These are phyloP conservation scores for Paxillus involutus DNA, from an alignment of 768 basidiomycete genomes.

Conservation along the genomic window DNA sequence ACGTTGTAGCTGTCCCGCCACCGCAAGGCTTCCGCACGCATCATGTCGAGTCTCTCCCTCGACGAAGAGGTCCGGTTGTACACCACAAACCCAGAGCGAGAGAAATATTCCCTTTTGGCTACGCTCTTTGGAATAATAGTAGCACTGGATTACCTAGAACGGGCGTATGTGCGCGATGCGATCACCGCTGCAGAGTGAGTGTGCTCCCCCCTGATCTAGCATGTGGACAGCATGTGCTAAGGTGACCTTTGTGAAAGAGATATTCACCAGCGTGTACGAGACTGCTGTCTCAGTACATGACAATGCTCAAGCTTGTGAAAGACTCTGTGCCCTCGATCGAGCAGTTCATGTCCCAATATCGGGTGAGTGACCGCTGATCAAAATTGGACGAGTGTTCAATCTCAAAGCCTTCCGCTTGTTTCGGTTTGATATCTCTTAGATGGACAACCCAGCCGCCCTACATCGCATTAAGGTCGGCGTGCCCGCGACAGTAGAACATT, in stretches of 20 bases:
- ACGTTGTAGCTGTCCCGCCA: too few species aligned
- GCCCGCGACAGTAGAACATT: slow-evolving; percentile 95
- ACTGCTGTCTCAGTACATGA: slow-evolving; percentile 96
- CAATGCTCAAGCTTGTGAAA: slow-evolving; percentile 93
- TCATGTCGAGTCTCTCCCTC: slow-evolving; percentile 52
- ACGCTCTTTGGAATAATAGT: slow-evolving; percentile 93
- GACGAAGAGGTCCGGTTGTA: slow-evolving; percentile 94
- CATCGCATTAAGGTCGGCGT: slow-evolving; percentile 91
- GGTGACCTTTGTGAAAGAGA: slow-evolving; percentile 46
- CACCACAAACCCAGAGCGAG: slow-evolving; percentile 84
- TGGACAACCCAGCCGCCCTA: slow-evolving; percentile 91
- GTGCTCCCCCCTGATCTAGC: not conserved
- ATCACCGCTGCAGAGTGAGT: slow-evolving; percentile 89
- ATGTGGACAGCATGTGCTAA: slow-evolving; percentile 5
- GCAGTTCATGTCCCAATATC: slow-evolving; percentile 87
- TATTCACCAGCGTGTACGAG: slow-evolving; percentile 96
- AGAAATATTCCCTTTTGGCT: slow-evolving; percentile 82
- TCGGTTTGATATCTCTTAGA: slow-evolving; percentile 42
- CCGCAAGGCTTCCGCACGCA: too few species aligned
- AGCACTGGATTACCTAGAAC: slow-evolving; percentile 90
- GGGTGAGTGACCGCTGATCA: slow-evolving; percentile 44
- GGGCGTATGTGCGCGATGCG: slow-evolving; percentile 92
- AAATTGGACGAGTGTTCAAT: not conserved
- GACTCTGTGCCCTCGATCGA: slow-evolving; percentile 84
- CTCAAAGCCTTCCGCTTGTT: not conserved